phyloP scores from a whole-genome alignment of 805 yeast genomes.

The Schwanniomyces yamadae region DNA sequence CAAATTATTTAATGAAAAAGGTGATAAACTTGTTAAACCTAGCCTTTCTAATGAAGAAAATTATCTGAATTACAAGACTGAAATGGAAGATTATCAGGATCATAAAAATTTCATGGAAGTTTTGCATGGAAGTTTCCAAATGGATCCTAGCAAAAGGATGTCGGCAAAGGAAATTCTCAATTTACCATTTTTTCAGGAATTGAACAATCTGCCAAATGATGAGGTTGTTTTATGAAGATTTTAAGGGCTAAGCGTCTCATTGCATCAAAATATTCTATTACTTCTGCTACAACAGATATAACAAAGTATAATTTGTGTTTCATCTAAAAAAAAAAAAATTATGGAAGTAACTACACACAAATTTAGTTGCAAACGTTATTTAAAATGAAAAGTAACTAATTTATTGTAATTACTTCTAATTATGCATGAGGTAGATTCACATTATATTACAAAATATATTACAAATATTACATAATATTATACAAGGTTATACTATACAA shows the following conservation, averaged over 20 bases:
- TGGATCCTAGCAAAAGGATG: conserved; percentile 58
- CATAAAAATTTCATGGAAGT: conserved; percentile 52
- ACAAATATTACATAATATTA: conserved; percentile 1
- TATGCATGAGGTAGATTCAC: conserved; percentile 1
- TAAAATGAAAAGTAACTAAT: background rate
- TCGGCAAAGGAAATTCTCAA: conserved; percentile 56
- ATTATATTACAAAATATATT: background rate
- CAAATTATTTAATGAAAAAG: conserved; percentile 45
- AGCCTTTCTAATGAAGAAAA: conserved; percentile 11
- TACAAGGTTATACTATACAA: conserved; percentile 1
- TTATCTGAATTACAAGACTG: conserved; percentile 15
- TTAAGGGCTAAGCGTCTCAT: background rate
- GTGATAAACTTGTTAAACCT: conserved; percentile 31
- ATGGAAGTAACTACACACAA: too few relatives aligned
- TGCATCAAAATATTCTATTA: too few relatives aligned
- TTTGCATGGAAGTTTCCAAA: conserved; percentile 54
- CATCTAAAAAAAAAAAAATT: too few relatives aligned
- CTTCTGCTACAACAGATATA: too few relatives aligned
- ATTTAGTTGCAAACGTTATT: background rate
- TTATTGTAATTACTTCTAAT: background rate
- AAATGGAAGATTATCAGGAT: conserved; percentile 33
- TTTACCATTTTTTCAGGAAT: conserved; percentile 58
- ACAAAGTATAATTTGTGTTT: too few relatives aligned
- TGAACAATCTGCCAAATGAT: conserved; percentile 28
- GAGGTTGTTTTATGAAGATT: conserved; percentile 23